Base-by-base conservation (phyloP, 164 flowering plant genomes). In the Paratinospora sagittata region DNA sequence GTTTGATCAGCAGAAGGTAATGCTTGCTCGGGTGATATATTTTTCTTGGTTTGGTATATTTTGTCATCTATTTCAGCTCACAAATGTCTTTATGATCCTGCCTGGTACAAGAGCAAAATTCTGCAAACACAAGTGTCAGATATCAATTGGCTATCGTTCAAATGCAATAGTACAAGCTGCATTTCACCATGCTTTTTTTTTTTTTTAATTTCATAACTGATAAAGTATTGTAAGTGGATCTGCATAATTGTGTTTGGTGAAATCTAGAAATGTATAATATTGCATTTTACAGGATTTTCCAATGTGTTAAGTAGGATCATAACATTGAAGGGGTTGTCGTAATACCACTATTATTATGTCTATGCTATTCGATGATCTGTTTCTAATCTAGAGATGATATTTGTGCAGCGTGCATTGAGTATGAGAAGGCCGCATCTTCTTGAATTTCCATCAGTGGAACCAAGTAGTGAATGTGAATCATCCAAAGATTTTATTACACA, bases 1-100 rank as follows among this genome's bases (percentile, higher is more conserved):
- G 71, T 80, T 80, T 69, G 61, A 66, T 27, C 80, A 70, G 74
- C 79, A 75, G 39, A 72, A 84, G 87, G 91, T 86, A 77, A 43
- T 55, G 61, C 61, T 16, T 55, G 16, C 37, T 8, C 24, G 16
- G 6, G 2, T 27, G 12, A 16, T 52, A 13, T 55, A 30, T 52
- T 12, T 33, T n/a, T 34, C 23, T 0, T 23, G 21, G 61, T n/a
- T n/a, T 55, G 21, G 21, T 4, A 30, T 55, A 16, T n/a, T 55
- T 55, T 19, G 34, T 4, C 4, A 30, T 55, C 21, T 55, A 47
- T 55, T 55, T 55, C 21, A 30, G 34, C 6, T 55, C 8, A n/a
- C 9, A 0, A 55, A 55, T 43, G 23, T 3, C 23, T 6, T 52
- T 52, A 52, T 17, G 10, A 55, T 10, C 24, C 61, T 55, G 34